Percentiles rank a stretch among this genome's conserved stretches.
These are phyloP conservation scores for Claviceps pusilla DNA, from an alignment of 2,329 filamentous ascomycete species.

Conservation along the genomic window DNA sequence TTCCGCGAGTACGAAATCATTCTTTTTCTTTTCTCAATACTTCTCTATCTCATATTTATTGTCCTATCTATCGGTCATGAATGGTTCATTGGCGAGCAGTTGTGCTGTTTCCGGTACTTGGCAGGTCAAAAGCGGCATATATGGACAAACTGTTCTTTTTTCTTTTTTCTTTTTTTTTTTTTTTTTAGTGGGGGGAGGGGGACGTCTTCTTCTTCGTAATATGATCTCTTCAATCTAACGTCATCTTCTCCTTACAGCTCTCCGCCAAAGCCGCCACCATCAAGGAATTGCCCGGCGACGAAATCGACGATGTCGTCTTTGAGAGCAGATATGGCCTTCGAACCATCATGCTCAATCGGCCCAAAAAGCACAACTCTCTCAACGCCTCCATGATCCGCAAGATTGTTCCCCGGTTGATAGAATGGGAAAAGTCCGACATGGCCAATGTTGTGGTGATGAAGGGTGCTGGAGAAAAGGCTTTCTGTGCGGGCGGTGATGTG, in stretches of 20 bases:
- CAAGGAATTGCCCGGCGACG: constrained; percentile 51
- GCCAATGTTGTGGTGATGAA: constrained; percentile 89
- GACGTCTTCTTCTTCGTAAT: not conserved
- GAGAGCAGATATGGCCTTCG: constrained; percentile 76
- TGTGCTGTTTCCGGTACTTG: no score
- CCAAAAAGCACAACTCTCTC: constrained; percentile 79
- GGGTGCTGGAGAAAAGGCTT: constrained; percentile 67
- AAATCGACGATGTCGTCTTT: constrained; percentile 85
- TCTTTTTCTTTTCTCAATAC: not conserved
- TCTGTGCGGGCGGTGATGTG: constrained; percentile 92
- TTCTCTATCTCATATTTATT: no score
- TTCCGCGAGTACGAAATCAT: no score
- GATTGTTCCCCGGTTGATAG: constrained; percentile 73
- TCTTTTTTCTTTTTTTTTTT: not conserved
- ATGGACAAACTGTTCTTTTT: not conserved
- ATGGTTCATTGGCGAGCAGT: no score
- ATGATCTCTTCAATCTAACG: not conserved
- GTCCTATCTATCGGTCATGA: no score
- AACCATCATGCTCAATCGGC: constrained; percentile 86
- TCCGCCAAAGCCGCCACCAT: constrained; percentile 22
- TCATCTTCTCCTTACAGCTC: constrained; percentile 12
- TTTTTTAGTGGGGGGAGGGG: no score
- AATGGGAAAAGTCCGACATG: constrained; percentile 91
- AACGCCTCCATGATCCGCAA: constrained; percentile 92
- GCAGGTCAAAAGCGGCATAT: no score